Base-by-base conservation (phyloP, 2,329 filamentous ascomycete species). In the Penicillium decumbens region DNA sequence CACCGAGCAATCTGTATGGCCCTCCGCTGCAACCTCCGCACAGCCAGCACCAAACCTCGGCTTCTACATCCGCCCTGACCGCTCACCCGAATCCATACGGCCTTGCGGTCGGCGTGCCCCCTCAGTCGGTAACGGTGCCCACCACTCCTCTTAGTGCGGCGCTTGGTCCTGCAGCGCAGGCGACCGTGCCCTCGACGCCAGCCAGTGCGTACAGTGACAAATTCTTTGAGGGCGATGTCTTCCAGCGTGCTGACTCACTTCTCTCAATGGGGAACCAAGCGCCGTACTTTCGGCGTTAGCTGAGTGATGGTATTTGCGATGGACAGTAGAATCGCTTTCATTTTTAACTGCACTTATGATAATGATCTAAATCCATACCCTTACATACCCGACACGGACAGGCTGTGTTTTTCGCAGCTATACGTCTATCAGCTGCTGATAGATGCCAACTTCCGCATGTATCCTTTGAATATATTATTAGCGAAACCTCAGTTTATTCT, bases 81-180 rank as follows among this genome's bases (percentile, higher is more conserved):
- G 51, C 50, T 43, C 61, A 56, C 30, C 41, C 57, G 27, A 62
- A 52, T 49, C 47, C 48, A 38, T 60, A 59, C 42, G 56, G 62
- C 41, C 55, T 62, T 43, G 62, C 58, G 45, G 56, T 64, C n/a
- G 59, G 55, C 50, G 54, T 65, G 50, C 68, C 70, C 24, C 78
- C 75, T 10, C 79, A 79, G 41, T 75, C 77, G 20, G 73, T 79
- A 8, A 76, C 80, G 9, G 72, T 90, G 32, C 90, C 91, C 7
- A 89, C 93, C 62, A 96, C 91, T 1, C 91, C 92, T 6, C 80
- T 95, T 54, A 93, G 88, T 60, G 91, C 90, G 13, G 91, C 91
- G 1, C 77, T 96, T 4, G 92, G 91, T 0, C 89, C 91, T 5
- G 91, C 91, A 18, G 88, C 90, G 47, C 90, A 95, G 70, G 90